Base-by-base conservation (phyloP, 2,329 filamentous ascomycete genomes). In the Biscogniauxia sp. region DNA sequence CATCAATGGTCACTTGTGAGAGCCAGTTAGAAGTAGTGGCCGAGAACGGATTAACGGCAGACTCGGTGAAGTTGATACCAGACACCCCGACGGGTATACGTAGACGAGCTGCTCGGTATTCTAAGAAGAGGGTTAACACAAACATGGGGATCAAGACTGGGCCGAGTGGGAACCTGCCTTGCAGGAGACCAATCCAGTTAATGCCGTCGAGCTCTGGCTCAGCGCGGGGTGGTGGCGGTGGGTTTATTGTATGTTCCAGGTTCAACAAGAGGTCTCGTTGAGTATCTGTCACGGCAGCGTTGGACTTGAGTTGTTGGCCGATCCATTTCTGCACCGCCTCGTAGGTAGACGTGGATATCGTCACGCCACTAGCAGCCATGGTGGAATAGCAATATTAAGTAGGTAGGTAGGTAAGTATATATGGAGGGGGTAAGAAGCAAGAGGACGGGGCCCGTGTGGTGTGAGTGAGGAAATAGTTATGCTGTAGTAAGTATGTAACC, bases 161-260 rank as follows among this genome's bases (percentile, higher is more conserved):
- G 5, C 20, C 23, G 25, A 25, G 50, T 59, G 41, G 58, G 11
- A n/a, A 58, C 73, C 63, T 65, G 77, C 79, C 67, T 54, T 71
- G 68, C 13, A 81, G 64, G 5, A 73, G 20, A n/a, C 76, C 74
- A 32, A 81, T 56, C 73, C 76, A 81, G 68, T 81, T 76, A 0
- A 54, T 62, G 0, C 71, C 64, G 1, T 62, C 72, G 8, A 75
- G 0, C 5, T 70, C 67, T 2, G 69, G 69, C 23, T 72, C 72
- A 1, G 61, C 19, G 7, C 52, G 58, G 37, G 56, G 55, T 15
- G 61, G 55, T 19, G 55, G n/a, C 20, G 52, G 28, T 26, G 55
- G 23, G 23, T 63, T 61, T 57, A 65, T 20, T 62, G 69, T 53
- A 1, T 68, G 63, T 56, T 78, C 71, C 53, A 85, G 73, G 5